A percentile compares a stretch with the other conserved stretches of the same genome.
Evolutionary conservation across 495 filamentous ascomycete species (phyloP).

Genomic region (Aspergillus avenaceus): DNA sequence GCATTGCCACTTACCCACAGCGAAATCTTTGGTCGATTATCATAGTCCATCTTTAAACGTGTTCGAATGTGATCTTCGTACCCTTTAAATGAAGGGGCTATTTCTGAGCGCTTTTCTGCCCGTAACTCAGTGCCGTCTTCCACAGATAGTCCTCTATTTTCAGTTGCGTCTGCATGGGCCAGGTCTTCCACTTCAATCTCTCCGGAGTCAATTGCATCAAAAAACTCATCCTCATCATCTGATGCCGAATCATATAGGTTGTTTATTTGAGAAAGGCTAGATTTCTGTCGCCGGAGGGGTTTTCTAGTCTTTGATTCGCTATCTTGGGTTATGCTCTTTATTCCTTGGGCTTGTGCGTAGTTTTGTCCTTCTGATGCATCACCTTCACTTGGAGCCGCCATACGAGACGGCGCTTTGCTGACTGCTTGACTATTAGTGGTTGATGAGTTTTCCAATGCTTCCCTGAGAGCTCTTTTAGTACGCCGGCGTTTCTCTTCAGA

Average conservation of each 20-base stretch:
- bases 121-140: slow-evolving; percentile 44
- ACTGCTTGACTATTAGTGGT: slow-evolving; percentile 41
- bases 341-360: slow-evolving; percentile 12
- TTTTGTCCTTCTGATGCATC: neutral
- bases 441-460: slow-evolving; percentile 67
- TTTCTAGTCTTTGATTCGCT: slow-evolving; percentile 6
- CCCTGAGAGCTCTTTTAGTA: slow-evolving; percentile 84
- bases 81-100: slow-evolving; percentile 75
- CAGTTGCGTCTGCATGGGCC: slow-evolving; percentile 41
- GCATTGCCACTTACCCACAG: slow-evolving; percentile 70
- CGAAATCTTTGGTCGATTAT: slow-evolving; percentile 89
- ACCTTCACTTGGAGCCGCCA: neutral
- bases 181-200: slow-evolving; percentile 74
- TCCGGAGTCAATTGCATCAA: slow-evolving; percentile 92
- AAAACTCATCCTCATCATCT: slow-evolving; percentile 90
- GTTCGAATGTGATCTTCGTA: slow-evolving; percentile 83
- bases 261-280: slow-evolving; percentile 30
- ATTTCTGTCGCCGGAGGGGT: slow-evolving; percentile 24
- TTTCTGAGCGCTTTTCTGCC: slow-evolving; percentile 50
- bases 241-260: slow-evolving; percentile 71
- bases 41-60: slow-evolving; percentile 82
- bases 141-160: slow-evolving; percentile 37
- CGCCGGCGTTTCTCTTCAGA: slow-evolving; percentile 84
- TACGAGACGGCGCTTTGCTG: slow-evolving; percentile 25
- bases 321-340: slow-evolving; percentile 6